These are phyloP conservation scores for Boletus rubescentipes DNA, from an alignment of 768 basidiomycete genomes.

Conservation along the genomic window DNA sequence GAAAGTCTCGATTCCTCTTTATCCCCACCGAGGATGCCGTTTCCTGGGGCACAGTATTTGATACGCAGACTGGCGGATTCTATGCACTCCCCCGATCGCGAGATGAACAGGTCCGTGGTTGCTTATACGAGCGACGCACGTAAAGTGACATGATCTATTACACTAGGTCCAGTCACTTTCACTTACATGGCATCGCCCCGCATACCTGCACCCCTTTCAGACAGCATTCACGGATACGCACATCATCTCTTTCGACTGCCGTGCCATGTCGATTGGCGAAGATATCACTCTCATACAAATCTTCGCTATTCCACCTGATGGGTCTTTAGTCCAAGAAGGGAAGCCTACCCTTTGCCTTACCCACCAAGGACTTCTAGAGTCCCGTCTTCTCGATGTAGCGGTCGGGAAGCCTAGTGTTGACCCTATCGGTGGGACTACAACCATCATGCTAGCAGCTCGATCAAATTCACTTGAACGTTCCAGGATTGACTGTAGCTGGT, in stretches of 20 bases:
- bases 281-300: neutral
- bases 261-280: too few species aligned
- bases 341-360: neutral
- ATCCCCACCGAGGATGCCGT: neutral
- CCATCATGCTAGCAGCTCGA: neutral
- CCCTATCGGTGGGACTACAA: neutral
- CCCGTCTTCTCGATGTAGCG: rapidly evolving
- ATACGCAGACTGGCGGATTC: neutral
- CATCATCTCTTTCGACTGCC: neutral
- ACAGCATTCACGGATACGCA: neutral
- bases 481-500: neutral
- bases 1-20: neutral
- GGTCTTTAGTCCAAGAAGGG: neutral
- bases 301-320: neutral
- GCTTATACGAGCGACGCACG: slow-evolving; percentile 8
- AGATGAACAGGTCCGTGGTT: neutral
- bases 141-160: neutral
- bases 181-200: too few species aligned
- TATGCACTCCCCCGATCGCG: neutral
- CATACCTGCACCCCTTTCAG: too few species aligned
- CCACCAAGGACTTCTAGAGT: neutral
- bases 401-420: neutral
- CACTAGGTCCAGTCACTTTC: too few species aligned
- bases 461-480: neutral
- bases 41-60: neutral